A percentile compares a stretch with the other conserved stretches of the same genome.
These are phyloP conservation scores for Colletotrichum sp. DNA, from an alignment of 2,329 filamentous ascomycete species.

Conservation along the genomic window DNA sequence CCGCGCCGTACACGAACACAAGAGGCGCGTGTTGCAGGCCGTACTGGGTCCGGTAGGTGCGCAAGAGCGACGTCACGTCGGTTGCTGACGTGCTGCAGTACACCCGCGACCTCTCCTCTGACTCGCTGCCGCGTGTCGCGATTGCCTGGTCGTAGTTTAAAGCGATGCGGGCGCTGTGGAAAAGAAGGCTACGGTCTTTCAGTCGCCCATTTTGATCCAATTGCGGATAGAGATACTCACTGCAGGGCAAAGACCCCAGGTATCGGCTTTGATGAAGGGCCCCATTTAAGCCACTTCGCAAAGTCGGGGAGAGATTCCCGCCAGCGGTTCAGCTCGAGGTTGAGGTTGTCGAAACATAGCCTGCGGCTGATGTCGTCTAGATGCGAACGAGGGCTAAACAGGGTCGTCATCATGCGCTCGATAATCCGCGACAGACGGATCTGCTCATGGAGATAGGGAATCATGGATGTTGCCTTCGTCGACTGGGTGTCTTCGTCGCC, in stretches of 20 bases:
- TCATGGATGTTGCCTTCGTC: conserved; percentile 7
- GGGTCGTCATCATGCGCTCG: conserved; percentile 25
- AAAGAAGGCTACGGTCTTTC: conserved; percentile 13
- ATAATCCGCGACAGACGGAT: conserved; percentile 23
- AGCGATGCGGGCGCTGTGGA: conserved; percentile 28
- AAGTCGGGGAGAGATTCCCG: conserved; percentile 22
- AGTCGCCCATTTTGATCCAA: background rate
- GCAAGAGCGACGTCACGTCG: conserved; percentile 25
- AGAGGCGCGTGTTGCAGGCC: conserved; percentile 25
- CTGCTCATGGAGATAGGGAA: conserved; percentile 25
- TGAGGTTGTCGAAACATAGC: conserved; percentile 21
- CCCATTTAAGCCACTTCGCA: conserved; percentile 26
- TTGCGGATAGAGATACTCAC: conserved; percentile 2
- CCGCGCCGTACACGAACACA: conserved; percentile 27
- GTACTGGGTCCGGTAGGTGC: conserved; percentile 26
- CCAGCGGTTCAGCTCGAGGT: conserved; percentile 26
- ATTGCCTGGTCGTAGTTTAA: conserved; percentile 27
- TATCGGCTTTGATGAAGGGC: conserved; percentile 17
- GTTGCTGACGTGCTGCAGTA: conserved; percentile 25
- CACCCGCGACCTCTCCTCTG: background rate
- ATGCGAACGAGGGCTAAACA: conserved; percentile 7
- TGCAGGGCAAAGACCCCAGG: conserved; percentile 24
- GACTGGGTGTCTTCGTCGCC: background rate
- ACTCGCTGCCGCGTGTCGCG: background rate
- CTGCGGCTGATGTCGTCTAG: background rate